Base-by-base conservation (phyloP, 2,329 filamentous ascomycete species). In the Ascomycota sp. region DNA sequence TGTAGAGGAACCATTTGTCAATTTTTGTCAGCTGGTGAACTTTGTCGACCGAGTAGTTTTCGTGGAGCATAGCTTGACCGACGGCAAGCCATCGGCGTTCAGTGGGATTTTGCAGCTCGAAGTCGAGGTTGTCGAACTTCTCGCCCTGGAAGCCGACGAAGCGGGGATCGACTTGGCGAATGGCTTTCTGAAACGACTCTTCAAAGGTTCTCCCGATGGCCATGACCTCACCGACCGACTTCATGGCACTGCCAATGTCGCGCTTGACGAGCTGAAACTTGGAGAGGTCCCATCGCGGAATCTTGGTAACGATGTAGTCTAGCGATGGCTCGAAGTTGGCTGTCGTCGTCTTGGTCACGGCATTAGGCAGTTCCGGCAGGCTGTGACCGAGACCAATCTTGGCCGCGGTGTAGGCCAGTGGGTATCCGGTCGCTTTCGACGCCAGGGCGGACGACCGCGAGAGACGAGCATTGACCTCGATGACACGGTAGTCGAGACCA, bases 211-310 rank as follows among this genome's bases (percentile, higher is more conserved):
- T 66, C 33, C 89, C 89, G 41, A 98, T 94, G 45, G 79, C 86
- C 89, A 98, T 95, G 40, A 98, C 89, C 52, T 98, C 89, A 47
- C 89, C 89, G 31, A 98, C 85, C 68, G 82, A 93, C 75, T 95
- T 98, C 89, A 98, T 98, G 10, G 86, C 93, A 3, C 86, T 95
- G 21, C 85, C 86, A 17, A 98, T 75, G 47, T 91, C 77, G 1
- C 85, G 95, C 4, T 86, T 95, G 13, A 95, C 89, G 40, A 89
- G 75, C 20, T 81, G 92, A 56, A 98, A 98, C 59, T 98, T 98
- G 65, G 95, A 95, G 47, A 98, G 57, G 57, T 98, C 89, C 89
- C 89, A 98, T 42, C 89, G 72, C 27, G 89, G 89, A 61, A 98
- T 95, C 69, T 98, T 98, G 43, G 95, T 86, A n/a, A 95, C 89